Conservation (phyloP, 352 stramenopile genomes). For the Phytophthora palmivora region DNA sequence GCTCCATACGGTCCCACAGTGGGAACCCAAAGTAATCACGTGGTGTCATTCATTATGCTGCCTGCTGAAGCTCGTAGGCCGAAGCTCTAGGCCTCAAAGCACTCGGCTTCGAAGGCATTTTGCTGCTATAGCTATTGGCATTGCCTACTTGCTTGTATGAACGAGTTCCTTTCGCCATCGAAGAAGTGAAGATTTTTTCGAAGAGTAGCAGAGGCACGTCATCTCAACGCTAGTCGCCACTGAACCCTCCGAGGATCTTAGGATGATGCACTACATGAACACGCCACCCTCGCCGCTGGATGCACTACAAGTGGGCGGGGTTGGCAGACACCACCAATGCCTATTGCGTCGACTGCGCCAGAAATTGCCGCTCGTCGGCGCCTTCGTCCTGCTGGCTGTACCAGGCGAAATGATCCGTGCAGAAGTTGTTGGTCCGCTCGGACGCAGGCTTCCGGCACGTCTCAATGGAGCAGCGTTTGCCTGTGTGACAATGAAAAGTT, state of each 20-base stretch:
- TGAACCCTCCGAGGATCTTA: conserved; percentile 1
- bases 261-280: conserved; percentile 6
- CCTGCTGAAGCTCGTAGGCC: background rate
- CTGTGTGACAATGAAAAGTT: conserved; percentile 30
- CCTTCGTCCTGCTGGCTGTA: conserved; percentile 22
- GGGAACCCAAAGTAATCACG: conserved; percentile 4
- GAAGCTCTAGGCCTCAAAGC: too few relatives aligned
- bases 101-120: too few relatives aligned
- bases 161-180: background rate
- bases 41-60: background rate
- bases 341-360: conserved; percentile 20
- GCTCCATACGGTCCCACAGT: conserved; percentile 15
- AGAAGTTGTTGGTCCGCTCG: conserved; percentile 57
- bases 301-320: conserved; percentile 7
- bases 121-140: too few relatives aligned
- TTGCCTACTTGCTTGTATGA: too few relatives aligned
- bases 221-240: conserved; percentile 10
- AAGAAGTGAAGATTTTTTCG: conserved; percentile 9
- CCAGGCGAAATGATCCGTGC: conserved; percentile 49
- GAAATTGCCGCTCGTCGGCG: conserved; percentile 4
- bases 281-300: conserved; percentile 1
- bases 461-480: conserved; percentile 51
- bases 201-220: conserved; percentile 8
- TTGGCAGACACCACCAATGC: background rate
- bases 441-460: conserved; percentile 58